These are phyloP conservation scores for Hibiscus trionum DNA, from an alignment of 345 rosid species.

Conservation along the genomic window DNA sequence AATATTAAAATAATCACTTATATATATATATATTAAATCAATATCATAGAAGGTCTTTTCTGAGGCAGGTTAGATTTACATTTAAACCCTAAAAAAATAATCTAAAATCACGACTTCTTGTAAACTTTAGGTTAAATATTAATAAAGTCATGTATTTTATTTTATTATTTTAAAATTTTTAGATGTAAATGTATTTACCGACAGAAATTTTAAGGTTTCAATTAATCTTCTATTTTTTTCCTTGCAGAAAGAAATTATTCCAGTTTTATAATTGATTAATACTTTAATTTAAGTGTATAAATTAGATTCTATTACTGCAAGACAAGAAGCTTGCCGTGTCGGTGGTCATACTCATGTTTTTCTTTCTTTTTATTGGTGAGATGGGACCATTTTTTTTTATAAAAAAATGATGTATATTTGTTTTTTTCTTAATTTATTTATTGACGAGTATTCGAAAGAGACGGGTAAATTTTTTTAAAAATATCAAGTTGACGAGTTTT, in stretches of 20 bases:
- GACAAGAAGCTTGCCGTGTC: conserved; percentile 14
- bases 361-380: not conserved
- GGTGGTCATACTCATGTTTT: conserved; percentile 3
- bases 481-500: too few relatives aligned
- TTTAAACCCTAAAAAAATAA: not conserved
- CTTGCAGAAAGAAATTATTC: not conserved
- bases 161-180: too few relatives aligned
- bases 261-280: not conserved
- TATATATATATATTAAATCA: not conserved
- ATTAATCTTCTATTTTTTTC: not conserved
- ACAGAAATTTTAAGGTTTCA: not conserved
- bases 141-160: not conserved
- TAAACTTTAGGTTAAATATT: not conserved
- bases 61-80: not conserved
- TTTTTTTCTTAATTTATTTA: not conserved
- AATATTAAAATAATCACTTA: not conserved
- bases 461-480: too few relatives aligned
- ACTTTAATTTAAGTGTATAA: not conserved
- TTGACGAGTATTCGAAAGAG: too few relatives aligned
- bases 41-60: not conserved
- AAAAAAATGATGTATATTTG: not conserved
- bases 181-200: not conserved
- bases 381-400: not conserved
- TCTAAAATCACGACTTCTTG: not conserved
- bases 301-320: not conserved